phyloP scores from a whole-genome alignment of 2,329 filamentous ascomycete species.

The Paecilomyces sp. region DNA sequence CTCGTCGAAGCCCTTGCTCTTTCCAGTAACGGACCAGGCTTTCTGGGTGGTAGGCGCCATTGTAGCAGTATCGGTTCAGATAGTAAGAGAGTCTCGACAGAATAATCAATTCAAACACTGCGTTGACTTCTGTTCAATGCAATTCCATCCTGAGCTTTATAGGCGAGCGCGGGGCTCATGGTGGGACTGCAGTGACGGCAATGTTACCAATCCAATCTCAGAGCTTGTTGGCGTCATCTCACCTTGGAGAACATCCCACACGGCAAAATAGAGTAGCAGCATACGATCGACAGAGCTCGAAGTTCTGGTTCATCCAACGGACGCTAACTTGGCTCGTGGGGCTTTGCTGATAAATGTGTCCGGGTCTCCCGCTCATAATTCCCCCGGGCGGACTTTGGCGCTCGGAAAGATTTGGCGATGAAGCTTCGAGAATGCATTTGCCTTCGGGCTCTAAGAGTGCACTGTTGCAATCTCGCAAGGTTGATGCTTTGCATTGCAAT shows the following conservation, averaged over 20 bases:
- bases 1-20: constrained; percentile 50
- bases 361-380: not conserved
- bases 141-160: not conserved
- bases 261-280: not conserved
- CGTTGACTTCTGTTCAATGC: not conserved
- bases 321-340: not conserved
- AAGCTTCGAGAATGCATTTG: not conserved
- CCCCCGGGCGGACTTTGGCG: not conserved
- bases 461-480: not conserved
- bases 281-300: not conserved
- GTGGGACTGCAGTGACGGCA: not conserved
- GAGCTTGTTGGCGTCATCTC: not conserved
- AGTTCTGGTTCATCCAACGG: not conserved
- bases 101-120: not conserved
- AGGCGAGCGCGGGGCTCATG: not conserved
- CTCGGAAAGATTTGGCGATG: not conserved
- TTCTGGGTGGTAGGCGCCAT: constrained; percentile 41
- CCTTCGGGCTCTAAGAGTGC: not conserved
- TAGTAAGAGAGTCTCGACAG: not conserved
- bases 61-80: constrained; percentile 10
- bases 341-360: not conserved
- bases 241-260: not conserved
- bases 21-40: constrained; percentile 48
- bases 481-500: no score
- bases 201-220: not conserved